Evolutionary conservation across 1,284 basidiomycete species (phyloP), one percentile per base, ranked within the genome.

Genomic region (Ustilago cynodontis): DNA sequence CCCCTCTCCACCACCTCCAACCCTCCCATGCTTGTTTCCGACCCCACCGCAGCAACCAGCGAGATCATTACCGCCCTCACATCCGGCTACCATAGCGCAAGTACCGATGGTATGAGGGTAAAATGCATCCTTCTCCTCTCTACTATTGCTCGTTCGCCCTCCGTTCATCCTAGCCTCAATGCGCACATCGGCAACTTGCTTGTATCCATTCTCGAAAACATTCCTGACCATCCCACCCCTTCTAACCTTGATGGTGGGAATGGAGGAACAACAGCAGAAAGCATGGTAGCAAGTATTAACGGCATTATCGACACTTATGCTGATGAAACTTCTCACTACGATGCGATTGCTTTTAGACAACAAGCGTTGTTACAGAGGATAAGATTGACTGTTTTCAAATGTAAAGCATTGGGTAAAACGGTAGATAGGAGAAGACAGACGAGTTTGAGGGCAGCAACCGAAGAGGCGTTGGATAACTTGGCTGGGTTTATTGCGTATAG

Each of bases 221-320:
- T 78, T 41, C 64, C 76, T 2, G 65, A 77, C 2, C 18, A 18
- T 10, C n/a, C 63, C 13, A 33, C 52, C 0, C 9, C 53, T 5
- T 3, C 35, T 13, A 37, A 9, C 14, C 1, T 41, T 6, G 10
- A 33, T 41, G 28, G 11, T 18, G 37, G 18, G 9, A 43, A 14
- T 20, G n/a, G 7, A 7, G 57, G 43, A 4, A 77, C 77, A 6
- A 89, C 88, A 51, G 89, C 91, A 2, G 95, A 98, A 82, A 89
- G 92, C 0, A 88, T 93, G 63, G 88, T 98, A 20, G 94, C 96
- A 79, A 90, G 91, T 0, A 88, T 92, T 33, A 95, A 96, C 39
- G 93, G 93, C 28, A 86, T 98, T 54, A 94, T 98, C 76, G 96
- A 98, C 86, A 92, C 96, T 56, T 99, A 93, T 86, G 94, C 95